Conservation (phyloP, 805 yeast species). For the Kockiozyma suomiensis region DNA sequence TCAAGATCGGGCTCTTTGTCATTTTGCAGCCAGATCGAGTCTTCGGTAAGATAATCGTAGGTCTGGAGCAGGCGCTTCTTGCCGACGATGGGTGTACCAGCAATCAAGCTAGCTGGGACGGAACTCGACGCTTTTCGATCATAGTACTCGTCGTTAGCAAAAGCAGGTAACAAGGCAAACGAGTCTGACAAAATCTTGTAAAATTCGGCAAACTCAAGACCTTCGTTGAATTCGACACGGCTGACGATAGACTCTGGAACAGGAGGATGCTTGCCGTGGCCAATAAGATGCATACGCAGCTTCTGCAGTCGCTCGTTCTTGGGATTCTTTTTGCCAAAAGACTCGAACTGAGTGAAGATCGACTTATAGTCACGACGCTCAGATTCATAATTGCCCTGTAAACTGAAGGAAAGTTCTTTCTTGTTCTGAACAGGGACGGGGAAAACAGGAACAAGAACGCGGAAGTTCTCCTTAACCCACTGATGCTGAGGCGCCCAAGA, state of each 20-base stretch:
- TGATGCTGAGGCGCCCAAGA: conserved; percentile 28
- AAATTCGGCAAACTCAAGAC: conserved; percentile 30
- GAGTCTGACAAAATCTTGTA: conserved; percentile 29
- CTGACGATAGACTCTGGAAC: conserved; percentile 24
- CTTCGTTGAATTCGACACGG: conserved; percentile 32
- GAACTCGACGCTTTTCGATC: conserved; percentile 33
- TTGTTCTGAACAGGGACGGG: conserved; percentile 28
- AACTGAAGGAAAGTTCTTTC: conserved; percentile 28
- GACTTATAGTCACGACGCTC: conserved; percentile 31
- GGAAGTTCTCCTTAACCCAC: conserved; percentile 13
- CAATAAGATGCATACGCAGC: conserved; percentile 31
- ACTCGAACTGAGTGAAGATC: conserved; percentile 28
- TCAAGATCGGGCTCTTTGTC: conserved; percentile 32
- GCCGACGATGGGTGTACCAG: conserved; percentile 33
- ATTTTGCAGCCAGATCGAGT: conserved; percentile 31
- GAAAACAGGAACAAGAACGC: conserved; percentile 33
- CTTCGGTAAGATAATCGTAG: conserved; percentile 31
- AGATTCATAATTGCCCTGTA: conserved; percentile 34
- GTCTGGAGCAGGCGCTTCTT: conserved; percentile 25
- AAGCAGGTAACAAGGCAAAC: conserved; percentile 32
- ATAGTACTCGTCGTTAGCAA: conserved; percentile 32
- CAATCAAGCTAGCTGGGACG: conserved; percentile 33
- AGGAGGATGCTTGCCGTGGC: conserved; percentile 31
- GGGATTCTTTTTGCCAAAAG: conserved; percentile 19
- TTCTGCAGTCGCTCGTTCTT: conserved; percentile 17